Evolutionary conservation across 176 grass and related monocot species (phyloP), one percentile per base, ranked within the genome.

Genomic region (Microstegium vimineum): DNA sequence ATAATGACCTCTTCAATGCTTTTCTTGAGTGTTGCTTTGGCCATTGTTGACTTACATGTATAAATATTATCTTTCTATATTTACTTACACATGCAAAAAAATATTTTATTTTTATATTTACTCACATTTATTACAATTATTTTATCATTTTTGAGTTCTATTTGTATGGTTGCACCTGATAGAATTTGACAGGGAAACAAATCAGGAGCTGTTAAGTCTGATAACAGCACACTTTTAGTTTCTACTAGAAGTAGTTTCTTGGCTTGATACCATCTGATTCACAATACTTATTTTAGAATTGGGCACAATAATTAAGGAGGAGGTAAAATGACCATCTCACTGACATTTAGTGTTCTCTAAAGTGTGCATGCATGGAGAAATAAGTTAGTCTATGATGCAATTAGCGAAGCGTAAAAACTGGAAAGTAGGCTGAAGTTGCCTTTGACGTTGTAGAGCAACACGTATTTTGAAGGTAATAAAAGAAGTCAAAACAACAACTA

Each of bases 21-120:
- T 77, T 90, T 49, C 38, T 86, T 83, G 23, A 72, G 12, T 80
- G 26, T 74, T 88, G 74, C 49, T 91, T 88, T 54, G 10, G 22
- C 30, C 80, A 76, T 13, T 57, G 76, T 45, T 82, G 3, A 8
- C 71, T 66, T 35, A 45, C 34, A 77, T 35, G 12, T 71, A 22
- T n/a, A 77, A 42, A 23, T 32, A 76, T 81, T 60, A 5, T 70
- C 10, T 81, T 57, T 75, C 4, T 37, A 36, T 37, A 54, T n/a
- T 75, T 54, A 38, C 18, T 52, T 30, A 16, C 28, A 26, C 28
- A 26, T 73, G 23, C 25, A 27, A 11, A 62, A 75, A 27, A 0
- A n/a, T n/a, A n/a, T n/a, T 37, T 17, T 49, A 15, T 80, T 52
- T 74, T 6, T n/a, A 33, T 52, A 47, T 32, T 31, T 74, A 34